Evolutionary conservation across 2,329 filamentous ascomycete species (phyloP).

Genomic region (Monosporascus sp.): DNA sequence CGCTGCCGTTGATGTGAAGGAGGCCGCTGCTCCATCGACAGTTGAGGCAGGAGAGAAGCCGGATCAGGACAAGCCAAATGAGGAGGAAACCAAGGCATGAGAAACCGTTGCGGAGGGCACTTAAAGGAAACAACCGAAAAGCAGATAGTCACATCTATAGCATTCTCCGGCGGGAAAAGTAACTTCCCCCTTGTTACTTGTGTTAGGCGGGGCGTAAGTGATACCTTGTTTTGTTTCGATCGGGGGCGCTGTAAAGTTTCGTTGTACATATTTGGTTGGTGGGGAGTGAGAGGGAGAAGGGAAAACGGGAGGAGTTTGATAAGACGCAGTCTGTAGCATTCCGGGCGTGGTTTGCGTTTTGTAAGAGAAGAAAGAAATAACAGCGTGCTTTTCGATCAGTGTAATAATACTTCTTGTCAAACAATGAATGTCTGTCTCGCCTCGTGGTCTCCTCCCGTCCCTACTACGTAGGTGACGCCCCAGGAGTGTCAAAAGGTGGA

Average conservation of each 20-base stretch:
- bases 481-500: not conserved
- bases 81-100: conserved; percentile 1
- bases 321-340: no score
- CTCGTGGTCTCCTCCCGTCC: no score
- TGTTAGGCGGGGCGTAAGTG: conserved; percentile 18
- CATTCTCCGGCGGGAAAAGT: not conserved
- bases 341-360: no score
- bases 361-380: no score
- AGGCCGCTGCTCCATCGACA: not conserved
- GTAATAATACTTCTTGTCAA: no score
- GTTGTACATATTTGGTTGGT: no score
- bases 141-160: not conserved
- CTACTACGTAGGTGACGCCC: no score
- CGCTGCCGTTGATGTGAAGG: conserved; percentile 1
- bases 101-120: not conserved
- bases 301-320: not conserved
- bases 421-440: no score
- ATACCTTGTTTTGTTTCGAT: conserved; percentile 15
- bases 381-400: no score
- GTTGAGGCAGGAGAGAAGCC: conserved; percentile 1
- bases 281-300: not conserved
- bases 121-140: not conserved
- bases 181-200: conserved; percentile 8
- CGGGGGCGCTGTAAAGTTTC: no score
- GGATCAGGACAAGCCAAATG: conserved; percentile 2